Evolutionary conservation across 2,329 filamentous ascomycete species (phyloP).

Genomic region (Fusarium illudens): DNA sequence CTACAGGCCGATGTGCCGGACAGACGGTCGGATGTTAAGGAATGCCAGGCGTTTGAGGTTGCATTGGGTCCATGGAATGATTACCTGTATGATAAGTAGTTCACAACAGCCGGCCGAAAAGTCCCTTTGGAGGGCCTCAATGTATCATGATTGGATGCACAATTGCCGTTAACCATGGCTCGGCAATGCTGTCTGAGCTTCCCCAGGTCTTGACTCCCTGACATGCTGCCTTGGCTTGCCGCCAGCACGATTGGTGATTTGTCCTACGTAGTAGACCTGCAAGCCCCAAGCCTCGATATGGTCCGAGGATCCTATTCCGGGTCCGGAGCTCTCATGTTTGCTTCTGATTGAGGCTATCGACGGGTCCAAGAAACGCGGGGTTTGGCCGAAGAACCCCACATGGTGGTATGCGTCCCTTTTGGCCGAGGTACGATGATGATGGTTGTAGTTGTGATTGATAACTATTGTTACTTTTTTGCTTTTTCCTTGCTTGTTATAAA

Average conservation of each 20-base stretch:
- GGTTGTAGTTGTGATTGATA: slow-evolving; percentile 4
- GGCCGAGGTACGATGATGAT: slow-evolving; percentile 37
- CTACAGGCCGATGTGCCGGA: background rate
- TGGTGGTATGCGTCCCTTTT: slow-evolving; percentile 34
- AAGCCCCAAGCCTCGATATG: background rate
- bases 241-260: background rate
- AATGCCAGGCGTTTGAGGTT: slow-evolving; percentile 26
- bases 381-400: slow-evolving; percentile 37
- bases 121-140: background rate
- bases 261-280: background rate
- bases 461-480: background rate
- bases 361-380: slow-evolving; percentile 37
- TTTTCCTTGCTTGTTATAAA: background rate
- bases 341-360: slow-evolving; percentile 30
- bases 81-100: slow-evolving; percentile 11
- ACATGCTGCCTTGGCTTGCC: background rate
- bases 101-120: background rate
- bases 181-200: background rate
- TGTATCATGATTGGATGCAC: background rate
- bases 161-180: background rate
- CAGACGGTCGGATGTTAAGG: background rate
- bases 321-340: slow-evolving; percentile 16
- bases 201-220: background rate
- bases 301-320: background rate
- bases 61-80: slow-evolving; percentile 1